Percentiles rank a stretch among this genome's conserved stretches.
phyloP scores from a whole-genome alignment of 2,329 filamentous ascomycete species.

The Conoideocrella luteorostrata region DNA sequence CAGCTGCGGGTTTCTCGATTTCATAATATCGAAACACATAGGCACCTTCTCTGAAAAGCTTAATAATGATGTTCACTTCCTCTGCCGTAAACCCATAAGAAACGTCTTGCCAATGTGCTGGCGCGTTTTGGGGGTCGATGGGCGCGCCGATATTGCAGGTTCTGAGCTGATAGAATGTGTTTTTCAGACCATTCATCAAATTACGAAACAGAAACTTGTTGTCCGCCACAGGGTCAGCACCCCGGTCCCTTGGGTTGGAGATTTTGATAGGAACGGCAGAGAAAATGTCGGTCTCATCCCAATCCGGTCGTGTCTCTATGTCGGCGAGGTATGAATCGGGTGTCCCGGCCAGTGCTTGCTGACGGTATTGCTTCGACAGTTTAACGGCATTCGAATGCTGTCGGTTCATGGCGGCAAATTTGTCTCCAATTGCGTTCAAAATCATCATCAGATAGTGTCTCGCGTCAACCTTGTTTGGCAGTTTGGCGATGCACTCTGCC shows the following conservation, averaged over 20 bases:
- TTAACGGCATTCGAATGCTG: constrained; percentile 95
- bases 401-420: constrained; percentile 96
- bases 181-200: constrained; percentile 89
- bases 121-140: constrained; percentile 72
- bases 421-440: constrained; percentile 93
- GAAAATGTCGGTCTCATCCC: constrained; percentile 98
- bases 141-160: constrained; percentile 72
- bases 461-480: constrained; percentile 88
- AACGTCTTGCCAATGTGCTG: constrained; percentile 88
- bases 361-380: constrained; percentile 69
- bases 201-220: constrained; percentile 99
- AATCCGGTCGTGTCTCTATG: constrained; percentile 74
- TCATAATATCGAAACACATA: constrained; percentile 97
- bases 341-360: constrained; percentile 56
- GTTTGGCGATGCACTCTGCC: constrained; percentile 93
- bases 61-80: constrained; percentile 93
- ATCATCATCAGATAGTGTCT: constrained; percentile 97
- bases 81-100: constrained; percentile 96
- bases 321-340: constrained; percentile 81
- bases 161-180: constrained; percentile 90
- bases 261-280: constrained; percentile 94
- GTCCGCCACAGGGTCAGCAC: constrained; percentile 83
- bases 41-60: constrained; percentile 92
- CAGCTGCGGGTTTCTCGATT: constrained; percentile 68
- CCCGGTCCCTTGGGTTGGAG: constrained; percentile 81